Percentiles rank a stretch among this genome's conserved stretches.
Evolutionary conservation across 2,329 filamentous ascomycete genomes (phyloP).

Genomic region (Fusarium brachygibbosum): DNA sequence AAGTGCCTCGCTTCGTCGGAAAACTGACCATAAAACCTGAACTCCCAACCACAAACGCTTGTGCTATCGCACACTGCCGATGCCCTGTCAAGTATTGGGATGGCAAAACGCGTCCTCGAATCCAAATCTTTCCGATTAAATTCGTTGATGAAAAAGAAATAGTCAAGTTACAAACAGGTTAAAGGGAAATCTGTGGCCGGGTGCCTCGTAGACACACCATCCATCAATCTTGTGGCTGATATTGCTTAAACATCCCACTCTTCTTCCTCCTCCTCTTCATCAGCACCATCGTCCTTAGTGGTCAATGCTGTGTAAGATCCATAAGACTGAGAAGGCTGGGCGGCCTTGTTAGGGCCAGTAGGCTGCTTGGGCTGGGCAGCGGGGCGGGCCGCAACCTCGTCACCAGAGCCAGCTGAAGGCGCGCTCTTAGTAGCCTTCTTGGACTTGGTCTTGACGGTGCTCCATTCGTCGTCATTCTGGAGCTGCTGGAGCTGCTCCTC

Average conservation of each 20-base stretch:
- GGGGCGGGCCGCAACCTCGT: conserved; percentile 52
- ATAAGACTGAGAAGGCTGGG: conserved; percentile 56
- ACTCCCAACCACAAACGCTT: conserved; percentile 50
- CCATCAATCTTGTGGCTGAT: conserved; percentile 9
- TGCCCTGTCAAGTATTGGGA: conserved; percentile 36
- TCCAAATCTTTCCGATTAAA: conserved; percentile 42
- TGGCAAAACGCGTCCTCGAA: conserved; percentile 37
- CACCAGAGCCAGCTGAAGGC: conserved; percentile 53
- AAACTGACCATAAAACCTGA: conserved; percentile 43
- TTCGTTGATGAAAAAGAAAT: conserved; percentile 37
- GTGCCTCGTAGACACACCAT: conserved; percentile 23
- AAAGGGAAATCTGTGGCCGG: conserved; percentile 28
- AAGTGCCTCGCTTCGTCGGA: conserved; percentile 30
- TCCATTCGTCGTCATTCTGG: conserved; percentile 69
- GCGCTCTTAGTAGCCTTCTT: conserved; percentile 60
- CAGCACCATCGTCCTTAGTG: conserved; percentile 56
- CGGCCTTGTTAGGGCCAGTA: conserved; percentile 43
- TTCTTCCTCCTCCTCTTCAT: conserved; percentile 61
- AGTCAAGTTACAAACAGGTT: conserved; percentile 38
- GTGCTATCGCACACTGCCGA: conserved; percentile 42
- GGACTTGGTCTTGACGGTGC: conserved; percentile 67
- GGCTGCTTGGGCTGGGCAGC: conserved; percentile 52
- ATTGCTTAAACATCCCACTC: conserved; percentile 65
- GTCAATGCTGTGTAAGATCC: conserved; percentile 65
- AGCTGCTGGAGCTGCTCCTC: conserved; percentile 73